Evolutionary conservation across 768 basidiomycete species (phyloP), one percentile per base, ranked within the genome.

Genomic region (Trametes elegans): DNA sequence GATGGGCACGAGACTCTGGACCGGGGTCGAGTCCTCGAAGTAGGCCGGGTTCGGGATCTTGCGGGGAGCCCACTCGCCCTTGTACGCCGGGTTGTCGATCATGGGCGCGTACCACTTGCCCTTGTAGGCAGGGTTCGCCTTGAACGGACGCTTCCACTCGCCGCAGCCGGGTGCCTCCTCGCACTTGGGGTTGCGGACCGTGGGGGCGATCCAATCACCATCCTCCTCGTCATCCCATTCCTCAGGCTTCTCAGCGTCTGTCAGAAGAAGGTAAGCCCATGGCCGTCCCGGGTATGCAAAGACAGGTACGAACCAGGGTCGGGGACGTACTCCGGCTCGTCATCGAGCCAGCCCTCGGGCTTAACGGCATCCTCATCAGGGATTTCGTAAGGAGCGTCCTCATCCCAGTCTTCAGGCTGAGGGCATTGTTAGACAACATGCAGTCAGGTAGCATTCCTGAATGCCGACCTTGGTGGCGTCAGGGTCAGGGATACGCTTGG

Each of bases 201-300:
- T 84, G 27, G 97, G 95, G 7, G 95, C 81, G 61, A 98, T 83
- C 94, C 94, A 99, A 68, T 98, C 96, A 70, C 97, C 97, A 63
- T 99, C 96, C 70, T 98, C 97, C 68, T 98, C 97, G 64, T 98
- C 96, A 66, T 97, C 94, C 97, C 97, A 99, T 72, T 99, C 97
- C 69, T 99, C 97, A 6, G 97, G 97, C 78, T 97, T 98, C 73
- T 87, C 83, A 35, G 90, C 83, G 61, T 93, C 90, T 84, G 53
- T 2, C 62, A 28, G 9, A 14, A 5, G n/a, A n/a, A 34, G 26
- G 42, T 14, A 18, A 23, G n/a, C 31, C 24, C 44, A 29, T 19
- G 36, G 8, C 14, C 24, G 7, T 31, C 34, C 18, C 36, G 7
- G 5, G 35, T 18, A 23, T 28, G 3, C 7, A 3, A 40, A 7